A percentile compares a stretch with the other conserved stretches of the same genome.
These are phyloP conservation scores for Barnettozyma vustinii DNA, from an alignment of 805 yeast genomes.

Conservation along the genomic window DNA sequence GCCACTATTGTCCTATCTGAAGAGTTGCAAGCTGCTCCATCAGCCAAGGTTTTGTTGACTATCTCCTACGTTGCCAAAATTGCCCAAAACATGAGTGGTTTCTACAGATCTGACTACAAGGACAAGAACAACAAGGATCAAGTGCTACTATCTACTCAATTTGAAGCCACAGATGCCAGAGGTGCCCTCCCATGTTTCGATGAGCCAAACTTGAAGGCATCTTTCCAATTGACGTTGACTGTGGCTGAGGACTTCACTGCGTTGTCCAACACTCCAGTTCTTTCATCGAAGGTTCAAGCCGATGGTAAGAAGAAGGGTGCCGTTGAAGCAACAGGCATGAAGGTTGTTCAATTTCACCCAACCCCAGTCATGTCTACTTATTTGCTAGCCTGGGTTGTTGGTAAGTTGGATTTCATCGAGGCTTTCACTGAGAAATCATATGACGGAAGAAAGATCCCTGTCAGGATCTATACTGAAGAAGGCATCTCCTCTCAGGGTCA, in stretches of 20 bases:
- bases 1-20: conserved; percentile 51
- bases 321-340: conserved; percentile 22
- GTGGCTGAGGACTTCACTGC: conserved; percentile 51
- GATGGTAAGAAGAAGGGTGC: conserved; percentile 47
- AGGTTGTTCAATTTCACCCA: conserved; percentile 44
- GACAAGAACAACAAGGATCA: conserved; percentile 54
- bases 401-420: conserved; percentile 72
- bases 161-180: conserved; percentile 82
- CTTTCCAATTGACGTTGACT: conserved; percentile 58
- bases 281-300: conserved; percentile 40
- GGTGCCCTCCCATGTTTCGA: conserved; percentile 82
- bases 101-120: conserved; percentile 65
- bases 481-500: conserved; percentile 67
- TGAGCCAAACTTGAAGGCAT: conserved; percentile 76
- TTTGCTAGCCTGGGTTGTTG: conserved; percentile 75
- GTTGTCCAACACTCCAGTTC: conserved; percentile 61
- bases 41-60: conserved; percentile 35
- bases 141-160: conserved; percentile 75
- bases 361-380: conserved; percentile 83
- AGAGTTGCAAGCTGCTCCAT: conserved; percentile 32
- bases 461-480: conserved; percentile 74
- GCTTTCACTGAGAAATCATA: conserved; percentile 27
- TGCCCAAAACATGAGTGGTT: conserved; percentile 74
- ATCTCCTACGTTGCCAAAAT: conserved; percentile 53
- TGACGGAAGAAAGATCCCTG: conserved; percentile 65